phyloP scores from a whole-genome alignment of 345 rosid genomes.

The Adansonia digitata region DNA sequence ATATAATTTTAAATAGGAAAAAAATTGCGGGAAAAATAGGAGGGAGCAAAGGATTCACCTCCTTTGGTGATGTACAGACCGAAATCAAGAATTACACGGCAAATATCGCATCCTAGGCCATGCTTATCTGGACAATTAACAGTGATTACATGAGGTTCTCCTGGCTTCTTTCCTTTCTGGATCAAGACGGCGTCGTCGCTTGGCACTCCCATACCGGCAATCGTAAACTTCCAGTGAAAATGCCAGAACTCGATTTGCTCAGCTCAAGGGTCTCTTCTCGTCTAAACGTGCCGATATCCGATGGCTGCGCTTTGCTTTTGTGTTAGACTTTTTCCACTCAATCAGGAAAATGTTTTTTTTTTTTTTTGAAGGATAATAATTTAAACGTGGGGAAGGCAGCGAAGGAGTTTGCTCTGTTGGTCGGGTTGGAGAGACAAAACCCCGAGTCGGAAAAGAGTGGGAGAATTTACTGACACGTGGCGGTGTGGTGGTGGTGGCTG shows the following conservation, averaged over 20 bases:
- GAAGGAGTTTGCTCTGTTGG: neutral
- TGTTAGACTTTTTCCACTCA: neutral
- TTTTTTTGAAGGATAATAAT: neutral
- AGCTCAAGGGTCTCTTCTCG: neutral
- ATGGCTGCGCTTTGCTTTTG: neutral
- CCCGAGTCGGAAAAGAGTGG: neutral
- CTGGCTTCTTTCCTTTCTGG: slow-evolving; percentile 50
- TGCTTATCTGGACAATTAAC: slow-evolving; percentile 77
- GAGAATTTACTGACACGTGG: slow-evolving; percentile 14
- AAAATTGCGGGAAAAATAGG: no score
- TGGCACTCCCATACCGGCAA: slow-evolving; percentile 42
- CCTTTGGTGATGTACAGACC: slow-evolving; percentile 74
- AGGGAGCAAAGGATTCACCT: slow-evolving; percentile 29
- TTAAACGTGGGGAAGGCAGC: no score
- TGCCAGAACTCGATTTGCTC: neutral
- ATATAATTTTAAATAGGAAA: neutral
- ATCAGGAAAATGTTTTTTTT: no score
- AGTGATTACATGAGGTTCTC: slow-evolving; percentile 65
- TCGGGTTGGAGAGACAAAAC: neutral
- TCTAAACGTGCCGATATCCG: neutral
- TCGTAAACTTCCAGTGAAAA: neutral
- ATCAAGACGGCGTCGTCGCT: slow-evolving; percentile 59
- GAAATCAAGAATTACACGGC: slow-evolving; percentile 65
- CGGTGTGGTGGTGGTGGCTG: neutral
- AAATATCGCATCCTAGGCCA: slow-evolving; percentile 75